A percentile compares a stretch with the other conserved stretches of the same genome.
phyloP scores from a whole-genome alignment of 495 filamentous ascomycete species.

The Penicillium mononematosum region DNA sequence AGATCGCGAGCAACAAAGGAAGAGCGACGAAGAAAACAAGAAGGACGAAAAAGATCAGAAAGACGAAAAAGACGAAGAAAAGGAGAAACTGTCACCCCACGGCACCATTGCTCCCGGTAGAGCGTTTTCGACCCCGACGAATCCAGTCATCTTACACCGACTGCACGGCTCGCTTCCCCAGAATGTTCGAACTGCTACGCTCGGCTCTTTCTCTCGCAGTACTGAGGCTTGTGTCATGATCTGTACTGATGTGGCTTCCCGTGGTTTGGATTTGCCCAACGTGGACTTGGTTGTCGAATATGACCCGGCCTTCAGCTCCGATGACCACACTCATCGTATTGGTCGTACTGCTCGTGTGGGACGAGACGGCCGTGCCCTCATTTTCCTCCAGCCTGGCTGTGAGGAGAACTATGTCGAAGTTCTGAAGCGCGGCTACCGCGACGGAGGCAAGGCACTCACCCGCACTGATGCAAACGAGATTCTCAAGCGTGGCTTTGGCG shows the following conservation, averaged over 20 bases:
- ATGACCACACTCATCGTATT: constrained; percentile 91
- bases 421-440: constrained; percentile 59
- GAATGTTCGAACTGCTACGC: constrained; percentile 77
- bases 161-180: constrained; percentile 95
- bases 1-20: constrained; percentile 31
- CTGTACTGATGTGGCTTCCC: constrained; percentile 92
- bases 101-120: constrained; percentile 53
- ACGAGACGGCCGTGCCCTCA: constrained; percentile 77
- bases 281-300: constrained; percentile 94
- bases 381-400: constrained; percentile 85
- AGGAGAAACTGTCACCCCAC: constrained; percentile 33
- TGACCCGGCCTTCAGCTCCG: constrained; percentile 84
- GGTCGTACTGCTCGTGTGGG: constrained; percentile 93
- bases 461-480: constrained; percentile 59
- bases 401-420: constrained; percentile 88
- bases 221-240: constrained; percentile 71
- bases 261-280: constrained; percentile 90
- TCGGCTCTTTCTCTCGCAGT: constrained; percentile 68
- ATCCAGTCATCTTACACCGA: constrained; percentile 69
- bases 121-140: constrained; percentile 49
- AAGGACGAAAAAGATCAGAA: constrained; percentile 21
- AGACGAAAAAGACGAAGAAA: constrained; percentile 22
- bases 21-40: constrained; percentile 19
- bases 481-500: constrained; percentile 59
- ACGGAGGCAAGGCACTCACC: constrained; percentile 52